Percentiles rank a stretch among this genome's conserved stretches.
phyloP scores from a whole-genome alignment of 2,329 filamentous ascomycete species.

The Colletotrichum liriopes region DNA sequence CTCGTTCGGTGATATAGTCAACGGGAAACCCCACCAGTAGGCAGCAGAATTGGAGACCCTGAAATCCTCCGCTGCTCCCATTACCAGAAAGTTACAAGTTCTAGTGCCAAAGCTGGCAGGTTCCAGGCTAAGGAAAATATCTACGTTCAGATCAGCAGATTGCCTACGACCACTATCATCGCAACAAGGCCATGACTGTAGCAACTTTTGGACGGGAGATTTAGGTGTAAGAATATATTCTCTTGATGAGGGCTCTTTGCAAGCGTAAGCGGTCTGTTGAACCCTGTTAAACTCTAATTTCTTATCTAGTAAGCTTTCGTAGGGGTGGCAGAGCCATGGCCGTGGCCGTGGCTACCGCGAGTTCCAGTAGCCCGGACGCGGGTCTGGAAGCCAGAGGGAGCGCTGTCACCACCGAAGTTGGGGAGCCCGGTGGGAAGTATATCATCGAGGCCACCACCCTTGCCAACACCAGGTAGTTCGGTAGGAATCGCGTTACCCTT shows the following conservation, averaged over 20 bases:
- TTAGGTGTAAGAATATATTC: not conserved
- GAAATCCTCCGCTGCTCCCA: not conserved
- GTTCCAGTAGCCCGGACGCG: not conserved
- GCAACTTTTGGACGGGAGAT: no score
- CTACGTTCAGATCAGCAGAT: no score
- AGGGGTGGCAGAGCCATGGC: not conserved
- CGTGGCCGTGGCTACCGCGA: not conserved
- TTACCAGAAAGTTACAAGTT: not conserved
- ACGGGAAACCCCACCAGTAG: not conserved
- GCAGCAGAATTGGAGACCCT: not conserved
- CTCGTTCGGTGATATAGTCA: not conserved
- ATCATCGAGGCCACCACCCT: not conserved
- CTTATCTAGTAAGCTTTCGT: not conserved
- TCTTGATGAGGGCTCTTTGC: not conserved
- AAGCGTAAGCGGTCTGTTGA: not conserved
- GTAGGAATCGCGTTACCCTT: not conserved
- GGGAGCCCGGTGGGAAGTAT: conserved; percentile 8
- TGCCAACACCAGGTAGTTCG: not conserved
- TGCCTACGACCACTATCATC: no score
- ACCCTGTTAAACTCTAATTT: accelerated
- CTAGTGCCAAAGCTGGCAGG: no score
- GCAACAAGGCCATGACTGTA: no score
- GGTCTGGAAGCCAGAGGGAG: conserved; percentile 19
- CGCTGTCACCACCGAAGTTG: conserved; percentile 5
- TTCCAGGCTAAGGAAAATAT: no score